These are phyloP conservation scores for Rhodomyrtus tomentosa DNA, from an alignment of 345 rosid species.

Conservation along the genomic window DNA sequence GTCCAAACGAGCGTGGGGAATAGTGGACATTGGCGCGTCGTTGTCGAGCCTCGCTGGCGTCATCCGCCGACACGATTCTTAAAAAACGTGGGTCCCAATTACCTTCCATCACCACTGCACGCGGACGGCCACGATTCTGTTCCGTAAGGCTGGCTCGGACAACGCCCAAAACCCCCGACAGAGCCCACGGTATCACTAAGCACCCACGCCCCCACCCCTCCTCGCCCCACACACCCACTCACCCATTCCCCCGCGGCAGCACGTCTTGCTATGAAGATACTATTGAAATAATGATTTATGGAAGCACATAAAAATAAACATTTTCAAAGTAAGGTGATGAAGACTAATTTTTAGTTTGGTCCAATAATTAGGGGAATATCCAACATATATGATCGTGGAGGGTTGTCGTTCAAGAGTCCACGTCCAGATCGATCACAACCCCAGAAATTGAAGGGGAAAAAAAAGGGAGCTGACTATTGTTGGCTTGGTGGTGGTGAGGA, in stretches of 20 bases:
- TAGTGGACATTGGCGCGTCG: neutral
- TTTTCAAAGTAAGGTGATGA: neutral
- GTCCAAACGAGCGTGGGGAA: neutral
- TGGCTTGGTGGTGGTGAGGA: neutral
- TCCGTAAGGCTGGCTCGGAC: neutral
- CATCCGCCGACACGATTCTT: slow-evolving; percentile 16
- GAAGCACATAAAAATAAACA: neutral
- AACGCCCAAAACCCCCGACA: neutral
- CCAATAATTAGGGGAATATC: neutral
- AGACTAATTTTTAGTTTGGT: neutral
- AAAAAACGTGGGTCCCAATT: neutral
- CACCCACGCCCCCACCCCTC: neutral
- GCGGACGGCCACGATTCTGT: neutral
- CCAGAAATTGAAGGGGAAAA: neutral
- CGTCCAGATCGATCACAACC: neutral
- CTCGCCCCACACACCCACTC: too few relatives aligned
- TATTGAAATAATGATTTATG: neutral
- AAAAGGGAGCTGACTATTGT: neutral
- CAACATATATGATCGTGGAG: neutral
- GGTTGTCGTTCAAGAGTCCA: neutral
- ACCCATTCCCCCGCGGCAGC: too few relatives aligned
- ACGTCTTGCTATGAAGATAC: neutral
- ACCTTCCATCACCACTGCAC: neutral
- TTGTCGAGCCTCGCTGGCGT: slow-evolving; percentile 8
- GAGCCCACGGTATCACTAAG: neutral